phyloP scores from a whole-genome alignment of 2,329 filamentous ascomycete genomes.

The Ophiostoma fasciatum region DNA sequence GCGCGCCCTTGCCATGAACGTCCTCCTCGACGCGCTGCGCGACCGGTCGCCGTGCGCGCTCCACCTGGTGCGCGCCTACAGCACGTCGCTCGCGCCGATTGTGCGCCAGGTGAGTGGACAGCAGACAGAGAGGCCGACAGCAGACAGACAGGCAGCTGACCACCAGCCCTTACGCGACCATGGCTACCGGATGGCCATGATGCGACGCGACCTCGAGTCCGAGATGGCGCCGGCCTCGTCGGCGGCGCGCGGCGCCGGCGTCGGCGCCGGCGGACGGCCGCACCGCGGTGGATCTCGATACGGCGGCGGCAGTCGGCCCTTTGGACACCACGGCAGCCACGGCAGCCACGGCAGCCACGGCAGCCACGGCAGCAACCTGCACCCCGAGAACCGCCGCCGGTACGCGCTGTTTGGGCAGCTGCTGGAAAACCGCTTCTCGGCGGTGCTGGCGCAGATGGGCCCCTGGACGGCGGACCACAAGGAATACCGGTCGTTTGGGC shows the following conservation, averaged over 20 bases:
- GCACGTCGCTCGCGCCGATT: not conserved
- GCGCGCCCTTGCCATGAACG: conserved; percentile 6
- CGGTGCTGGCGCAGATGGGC: conserved; percentile 18
- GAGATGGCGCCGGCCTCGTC: not conserved
- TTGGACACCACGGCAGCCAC: too few species aligned
- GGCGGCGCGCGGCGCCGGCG: too few species aligned
- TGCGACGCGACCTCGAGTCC: not conserved
- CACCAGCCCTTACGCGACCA: not conserved
- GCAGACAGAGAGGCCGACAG: not conserved
- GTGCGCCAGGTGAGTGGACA: not conserved
- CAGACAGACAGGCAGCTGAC: not conserved
- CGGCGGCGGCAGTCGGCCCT: not conserved
- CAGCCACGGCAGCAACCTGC: not conserved
- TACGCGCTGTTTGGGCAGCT: conserved; percentile 16
- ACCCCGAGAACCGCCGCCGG: conserved; percentile 8
- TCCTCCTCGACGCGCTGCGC: conserved; percentile 4
- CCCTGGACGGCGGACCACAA: conserved; percentile 13
- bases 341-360: not conserved
- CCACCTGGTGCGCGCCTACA: conserved; percentile 4
- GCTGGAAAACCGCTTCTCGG: conserved; percentile 19
- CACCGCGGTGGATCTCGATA: too few species aligned
- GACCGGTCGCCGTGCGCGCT: conserved; percentile 1
- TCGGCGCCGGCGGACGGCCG: not conserved
- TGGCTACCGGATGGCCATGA: not conserved
- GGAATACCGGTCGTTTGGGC: conserved; percentile 20